Evolutionary conservation across 495 filamentous ascomycete genomes (phyloP).

Genomic region (Annulohypoxylon maeteangense): DNA sequence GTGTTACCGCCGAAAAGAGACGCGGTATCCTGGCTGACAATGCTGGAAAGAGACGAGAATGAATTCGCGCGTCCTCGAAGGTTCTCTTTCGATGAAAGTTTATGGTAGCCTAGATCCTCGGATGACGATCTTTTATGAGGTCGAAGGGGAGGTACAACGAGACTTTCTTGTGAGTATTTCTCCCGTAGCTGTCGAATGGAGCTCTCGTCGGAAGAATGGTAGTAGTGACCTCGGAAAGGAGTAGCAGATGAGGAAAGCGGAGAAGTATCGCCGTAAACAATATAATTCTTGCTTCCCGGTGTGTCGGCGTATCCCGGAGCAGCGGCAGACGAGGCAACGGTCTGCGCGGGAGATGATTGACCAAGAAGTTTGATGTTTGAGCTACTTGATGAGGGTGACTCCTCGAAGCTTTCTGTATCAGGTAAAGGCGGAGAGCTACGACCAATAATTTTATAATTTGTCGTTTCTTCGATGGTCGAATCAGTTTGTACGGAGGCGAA

Average conservation of each 20-base stretch:
- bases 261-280: conserved; percentile 57
- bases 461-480: conserved; percentile 60
- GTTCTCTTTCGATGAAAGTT: conserved; percentile 59
- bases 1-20: conserved; percentile 46
- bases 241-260: conserved; percentile 50
- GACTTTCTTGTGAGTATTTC: conserved; percentile 66
- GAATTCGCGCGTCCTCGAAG: conserved; percentile 59
- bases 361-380: conserved; percentile 56
- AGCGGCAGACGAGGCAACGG: conserved; percentile 37
- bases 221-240: conserved; percentile 31
- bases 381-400: conserved; percentile 49
- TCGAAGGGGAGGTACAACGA: conserved; percentile 62
- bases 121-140: conserved; percentile 56
- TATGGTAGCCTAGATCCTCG: conserved; percentile 60
- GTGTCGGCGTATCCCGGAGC: conserved; percentile 30
- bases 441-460: conserved; percentile 66
- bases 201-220: conserved; percentile 44
- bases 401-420: conserved; percentile 52
- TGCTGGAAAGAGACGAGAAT: conserved; percentile 60
- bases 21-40: conserved; percentile 57
- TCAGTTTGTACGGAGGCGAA: conserved; percentile 56
- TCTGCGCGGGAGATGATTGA: conserved; percentile 52
- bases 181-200: conserved; percentile 46
- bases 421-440: conserved; percentile 50
- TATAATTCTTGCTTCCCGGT: conserved; percentile 55